These are phyloP conservation scores for Claviceps sp. DNA, from an alignment of 2,329 filamentous ascomycete species.

Conservation along the genomic window DNA sequence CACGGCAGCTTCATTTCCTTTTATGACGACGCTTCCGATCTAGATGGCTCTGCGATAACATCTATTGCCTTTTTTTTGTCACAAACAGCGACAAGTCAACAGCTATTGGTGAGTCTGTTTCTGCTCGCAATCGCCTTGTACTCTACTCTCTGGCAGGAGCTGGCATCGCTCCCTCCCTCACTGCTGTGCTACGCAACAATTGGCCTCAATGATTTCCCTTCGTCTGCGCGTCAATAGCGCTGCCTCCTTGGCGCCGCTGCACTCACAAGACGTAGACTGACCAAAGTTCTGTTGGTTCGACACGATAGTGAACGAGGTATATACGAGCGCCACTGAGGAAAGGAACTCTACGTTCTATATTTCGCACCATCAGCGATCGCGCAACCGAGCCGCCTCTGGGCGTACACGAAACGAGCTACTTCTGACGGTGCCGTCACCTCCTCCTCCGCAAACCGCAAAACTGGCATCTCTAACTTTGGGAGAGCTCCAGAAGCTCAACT, in stretches of 20 bases:
- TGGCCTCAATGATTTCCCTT: background rate
- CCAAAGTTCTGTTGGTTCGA: background rate
- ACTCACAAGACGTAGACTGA: background rate
- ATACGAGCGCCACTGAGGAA: background rate
- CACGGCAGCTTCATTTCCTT: background rate
- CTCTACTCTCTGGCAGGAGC: background rate
- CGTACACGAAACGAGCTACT: conserved; percentile 1
- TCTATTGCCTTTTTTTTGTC: background rate
- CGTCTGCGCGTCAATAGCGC: background rate
- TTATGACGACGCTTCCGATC: background rate
- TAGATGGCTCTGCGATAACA: conserved; percentile 4
- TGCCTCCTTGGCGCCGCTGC: background rate
- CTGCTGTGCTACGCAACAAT: background rate
- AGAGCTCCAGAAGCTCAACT: conserved; percentile 8
- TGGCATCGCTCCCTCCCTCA: background rate
- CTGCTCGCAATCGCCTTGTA: background rate
- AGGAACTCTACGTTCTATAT: background rate
- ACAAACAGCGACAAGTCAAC: background rate
- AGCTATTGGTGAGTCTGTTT: background rate
- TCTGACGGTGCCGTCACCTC: conserved; percentile 5
- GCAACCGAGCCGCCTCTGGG: conserved; percentile 1
- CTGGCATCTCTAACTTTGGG: conserved; percentile 5
- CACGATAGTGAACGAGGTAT: background rate
- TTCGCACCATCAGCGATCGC: background rate
- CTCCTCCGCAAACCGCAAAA: conserved; percentile 3